Base-by-base conservation (phyloP, 2,329 filamentous ascomycete genomes). In the Apiospora rasikravindrae region DNA sequence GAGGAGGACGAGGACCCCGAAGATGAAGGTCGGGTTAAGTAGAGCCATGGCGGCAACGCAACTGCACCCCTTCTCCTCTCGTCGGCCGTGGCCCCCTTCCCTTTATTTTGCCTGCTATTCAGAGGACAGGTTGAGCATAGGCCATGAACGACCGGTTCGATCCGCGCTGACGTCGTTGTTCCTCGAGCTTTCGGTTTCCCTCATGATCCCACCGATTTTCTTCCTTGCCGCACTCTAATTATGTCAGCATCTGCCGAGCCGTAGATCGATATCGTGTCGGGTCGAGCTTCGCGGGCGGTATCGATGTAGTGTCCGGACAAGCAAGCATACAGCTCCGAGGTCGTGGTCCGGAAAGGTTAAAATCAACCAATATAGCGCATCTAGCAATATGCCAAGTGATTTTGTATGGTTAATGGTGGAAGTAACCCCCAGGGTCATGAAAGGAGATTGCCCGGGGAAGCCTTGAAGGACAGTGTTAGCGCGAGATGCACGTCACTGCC, bases 1-100 rank as follows among this genome's bases (percentile, higher is more conserved):
- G 74, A 94, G 86, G 75, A 98, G 88, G 77, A 98, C 91, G 81
- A 95, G 79, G 77, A 97, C 87, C 81, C 96, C 96, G 79, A 97
- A 90, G 76, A 98, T 85, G 81, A 98, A 98, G 77, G 96, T 94
- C 77, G 92, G 92, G 79, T 88, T 90, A 77, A 92, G 84, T 77
- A 92, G 87, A 79, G 90, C 90, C 90, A 92, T 92, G 77, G 77
- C 80, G 79, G 77, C 70, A 37, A 64, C 33, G 57, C 57, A 72
- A 73, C 76, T 74, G 74, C 75, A 78, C 73, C 72, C 72, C 73
- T 77, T 71, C 71, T 72, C 74, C 71, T 74, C 75, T 77, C 33
- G 68, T 40, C 68, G 68, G 26, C 73, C 75, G 77, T 75, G 77
- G 75, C 77, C 77, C 71, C 77, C 75, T 75, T 75, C 71, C 77